Base-by-base conservation (phyloP, 768 basidiomycete species). In the Mycena filopes region DNA sequence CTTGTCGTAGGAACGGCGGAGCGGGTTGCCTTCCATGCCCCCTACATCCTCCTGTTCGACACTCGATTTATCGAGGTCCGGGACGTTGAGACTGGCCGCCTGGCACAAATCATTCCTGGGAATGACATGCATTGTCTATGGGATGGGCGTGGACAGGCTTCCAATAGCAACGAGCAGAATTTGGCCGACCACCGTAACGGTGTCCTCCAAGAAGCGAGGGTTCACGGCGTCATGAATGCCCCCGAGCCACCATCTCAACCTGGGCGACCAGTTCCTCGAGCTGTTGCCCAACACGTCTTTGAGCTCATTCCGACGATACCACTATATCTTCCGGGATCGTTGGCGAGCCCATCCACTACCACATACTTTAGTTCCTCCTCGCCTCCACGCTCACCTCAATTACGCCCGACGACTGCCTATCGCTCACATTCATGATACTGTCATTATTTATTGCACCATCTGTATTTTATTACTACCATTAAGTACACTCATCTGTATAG, bases 11-110 rank as follows among this genome's bases (percentile, higher is more conserved):
- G 95, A 20, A 91, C 87, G 0, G 94, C 94, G 0, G 94, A 96
- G 68, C 89, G 89, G 33, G 94, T 94, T 25, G 94, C 95, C 2
- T 89, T 94, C 80, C 95, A 96, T 74, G 87, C 90, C 47, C 96
- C 95, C 1, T 95, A 95, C 72, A 82, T 98, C 49, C 83, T 96
- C 45, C 86, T 96, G 49, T 94, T 97, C 74, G 94, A 96, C 74
- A 84, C 88, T 11, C 90, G 92, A 3, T 96, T 98, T 80, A 92
- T 98, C 70, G 95, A 98, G 77, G 86, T 98, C 42, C 88, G 95
- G 25, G 91, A 95, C 75, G 85, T 94, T 67, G 86, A 89, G 68
- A 92, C 89, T 0, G 93, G 94, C 4, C 85, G 91, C 0, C 85
- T 95, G 6, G 87, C 87, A 2, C 94, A 96, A 74, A 92, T 95